Base-by-base conservation (phyloP, 306 rosid genomes). In the Rubus idaeus region DNA sequence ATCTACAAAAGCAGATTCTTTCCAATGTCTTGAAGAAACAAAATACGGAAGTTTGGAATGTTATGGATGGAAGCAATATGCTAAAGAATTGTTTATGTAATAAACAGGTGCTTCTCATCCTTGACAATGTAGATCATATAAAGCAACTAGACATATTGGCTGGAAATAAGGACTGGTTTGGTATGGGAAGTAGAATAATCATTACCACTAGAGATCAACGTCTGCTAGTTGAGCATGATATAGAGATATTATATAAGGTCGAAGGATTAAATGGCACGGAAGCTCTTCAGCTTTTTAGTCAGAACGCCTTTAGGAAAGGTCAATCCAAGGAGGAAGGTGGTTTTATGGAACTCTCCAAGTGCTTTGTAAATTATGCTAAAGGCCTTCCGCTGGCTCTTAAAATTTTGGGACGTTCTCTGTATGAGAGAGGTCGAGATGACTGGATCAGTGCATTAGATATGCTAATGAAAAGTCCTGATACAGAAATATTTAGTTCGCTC, bases 141-240 rank as follows among this genome's bases (percentile, higher is more conserved):
- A 8, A 26, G 11, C 39, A 75, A 50, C 26, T 75, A 20, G 63
- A 75, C 20, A 12, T 4, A 23, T 35, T 64, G 18, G 52, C 41
- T 18, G 64, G 73, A 52, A 8, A 51, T 10, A 10, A 20, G 17
- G 21, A 57, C 23, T 57, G 68, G 39, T 64, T 75, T 75, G 79
- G 72, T 12, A 5, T 13, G 11, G 62, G 71, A 18, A 75, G 79
- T 49, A 75, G 72, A 52, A 52, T 75, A 39, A 64, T 75, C 23
- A 50, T 64, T 5, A 64, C 79, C 50, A 63, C 79, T 12, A 60
- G 69, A 21, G 41, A 74, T 57, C 11, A 13, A 16, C 53, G 41
- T 20, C 14, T 74, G 21, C 26, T 74, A 17, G 26, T 12, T 37
- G 20, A 37, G 8, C 30, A 9, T 11, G 69, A 44, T 0, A 35